Evolutionary conservation across 2,329 filamentous ascomycete species (phyloP), one percentile per base, ranked within the genome.

Genomic region (Allantophomopsis lycopodina): DNA sequence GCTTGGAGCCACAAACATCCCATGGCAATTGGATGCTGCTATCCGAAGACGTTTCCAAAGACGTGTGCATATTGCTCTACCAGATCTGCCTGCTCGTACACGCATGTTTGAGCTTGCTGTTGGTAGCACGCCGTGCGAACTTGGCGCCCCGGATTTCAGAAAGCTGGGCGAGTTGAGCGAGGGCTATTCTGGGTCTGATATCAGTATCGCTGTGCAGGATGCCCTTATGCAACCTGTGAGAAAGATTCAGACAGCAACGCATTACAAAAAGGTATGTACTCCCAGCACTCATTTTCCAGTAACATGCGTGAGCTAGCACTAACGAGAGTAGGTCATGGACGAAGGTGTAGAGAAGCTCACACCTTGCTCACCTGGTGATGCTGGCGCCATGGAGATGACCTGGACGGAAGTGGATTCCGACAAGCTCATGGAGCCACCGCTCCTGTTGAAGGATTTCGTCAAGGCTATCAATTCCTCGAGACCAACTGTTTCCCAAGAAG

Each of bases 211-310:
- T 3, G 91, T 96, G 15, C 91, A 98, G 60, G 84, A 93, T 57
- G 91, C 91, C 1, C 66, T 98, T 32, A 98, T 98, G 91, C 87
- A 95, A 55, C 93, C 91, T 2, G 84, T 98, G 45, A 74, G 91
- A 45, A 93, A 95, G 62, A 96, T 98, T 50, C 81, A 96, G 59
- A 94, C 88, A 46, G 89, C 91, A 14, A 98, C 91, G 39, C 91
- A 98, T 65, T 98, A 96, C 64, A 95, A 95, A 61, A 80, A 83
- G 66, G 89, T 89, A 67, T 38, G 57, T 50, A 34, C 32, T 14
- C 32, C 16, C 23, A 3, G 7, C 11, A 8, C 23, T 28, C 23
- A 6, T 28, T 12, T 28, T 12, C 23, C 23, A 3, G 23, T 12
- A 12, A 28, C 23, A 8, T 28, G 23, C 10, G 8, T 28, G 23